phyloP scores from a whole-genome alignment of 345 rosid genomes.

The Pelargonium nanum region DNA sequence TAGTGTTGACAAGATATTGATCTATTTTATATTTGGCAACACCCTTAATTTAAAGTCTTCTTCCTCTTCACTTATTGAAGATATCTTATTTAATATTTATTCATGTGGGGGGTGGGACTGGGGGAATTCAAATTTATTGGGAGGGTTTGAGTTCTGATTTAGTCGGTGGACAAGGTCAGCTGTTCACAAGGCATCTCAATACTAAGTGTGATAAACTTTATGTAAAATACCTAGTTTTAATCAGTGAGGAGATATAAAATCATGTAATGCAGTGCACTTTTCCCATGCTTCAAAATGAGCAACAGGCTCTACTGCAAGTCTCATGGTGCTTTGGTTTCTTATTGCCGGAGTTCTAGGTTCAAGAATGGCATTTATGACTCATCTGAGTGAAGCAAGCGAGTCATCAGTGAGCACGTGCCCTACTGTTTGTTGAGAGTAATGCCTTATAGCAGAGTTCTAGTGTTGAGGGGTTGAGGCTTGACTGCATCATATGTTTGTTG shows the following conservation, averaged over 20 bases:
- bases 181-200: background rate
- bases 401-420: background rate
- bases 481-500: no score
- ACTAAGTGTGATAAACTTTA: background rate
- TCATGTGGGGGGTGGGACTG: background rate
- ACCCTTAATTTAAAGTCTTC: conserved; percentile 2
- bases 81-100: background rate
- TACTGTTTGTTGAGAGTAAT: background rate
- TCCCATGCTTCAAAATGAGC: background rate
- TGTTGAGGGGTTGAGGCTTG: background rate
- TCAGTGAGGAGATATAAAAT: no score
- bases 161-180: background rate
- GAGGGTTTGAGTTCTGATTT: background rate
- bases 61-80: background rate
- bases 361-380: background rate
- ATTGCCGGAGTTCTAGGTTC: background rate
- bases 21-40: background rate
- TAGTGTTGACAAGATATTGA: conserved; percentile 1
- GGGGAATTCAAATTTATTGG: no score
- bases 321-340: background rate
- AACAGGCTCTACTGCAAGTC: background rate
- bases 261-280: background rate
- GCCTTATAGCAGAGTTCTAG: background rate
- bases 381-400: background rate
- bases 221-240: background rate